Conservation (phyloP, 148 eudicot species). For the Arbutus unedo region DNA sequence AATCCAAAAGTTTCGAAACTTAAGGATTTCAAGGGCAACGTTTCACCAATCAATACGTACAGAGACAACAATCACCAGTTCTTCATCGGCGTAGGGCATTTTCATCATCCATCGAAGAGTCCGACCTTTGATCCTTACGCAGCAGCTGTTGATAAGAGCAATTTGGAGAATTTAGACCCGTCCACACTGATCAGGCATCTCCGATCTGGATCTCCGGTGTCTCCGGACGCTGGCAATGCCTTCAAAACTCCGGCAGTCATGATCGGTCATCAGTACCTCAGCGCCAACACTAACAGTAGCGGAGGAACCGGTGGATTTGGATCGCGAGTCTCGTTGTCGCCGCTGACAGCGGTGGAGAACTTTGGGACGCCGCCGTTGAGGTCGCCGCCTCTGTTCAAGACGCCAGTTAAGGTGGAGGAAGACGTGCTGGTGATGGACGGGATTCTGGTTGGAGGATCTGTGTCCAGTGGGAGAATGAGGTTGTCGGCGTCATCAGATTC, state of each 20-base stretch:
- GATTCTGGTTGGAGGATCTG: slow-evolving; percentile 28
- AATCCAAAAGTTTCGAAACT: slow-evolving; percentile 19
- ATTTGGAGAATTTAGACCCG: slow-evolving; percentile 18
- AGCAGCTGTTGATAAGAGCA: slow-evolving; percentile 13
- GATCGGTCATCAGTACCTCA: slow-evolving; percentile 15
- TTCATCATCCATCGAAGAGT: slow-evolving; percentile 17
- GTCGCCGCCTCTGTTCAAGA: slow-evolving; percentile 27
- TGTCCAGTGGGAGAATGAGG: slow-evolving; percentile 20
- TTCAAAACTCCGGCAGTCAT: slow-evolving; percentile 13
- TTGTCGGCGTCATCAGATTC: slow-evolving; percentile 26
- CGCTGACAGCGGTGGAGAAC: slow-evolving; percentile 33
- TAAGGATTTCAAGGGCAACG: slow-evolving; percentile 21
- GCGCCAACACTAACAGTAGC: not conserved
- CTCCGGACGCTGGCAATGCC: slow-evolving; percentile 7
- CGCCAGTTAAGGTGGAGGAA: slow-evolving; percentile 48
- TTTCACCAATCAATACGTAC: slow-evolving; percentile 24
- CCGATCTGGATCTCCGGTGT: slow-evolving; percentile 23
- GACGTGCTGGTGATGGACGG: slow-evolving; percentile 67
- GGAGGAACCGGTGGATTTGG: slow-evolving; percentile 18
- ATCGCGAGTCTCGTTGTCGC: slow-evolving; percentile 20
- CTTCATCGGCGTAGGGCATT: not conserved
- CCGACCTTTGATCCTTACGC: slow-evolving; percentile 30
- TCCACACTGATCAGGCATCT: slow-evolving; percentile 36
- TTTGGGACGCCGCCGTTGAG: slow-evolving; percentile 29
- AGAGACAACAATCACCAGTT: slow-evolving; percentile 13